These are phyloP conservation scores for Amylostereum areolatum DNA, from an alignment of 1,284 basidiomycete species.

Conservation along the genomic window DNA sequence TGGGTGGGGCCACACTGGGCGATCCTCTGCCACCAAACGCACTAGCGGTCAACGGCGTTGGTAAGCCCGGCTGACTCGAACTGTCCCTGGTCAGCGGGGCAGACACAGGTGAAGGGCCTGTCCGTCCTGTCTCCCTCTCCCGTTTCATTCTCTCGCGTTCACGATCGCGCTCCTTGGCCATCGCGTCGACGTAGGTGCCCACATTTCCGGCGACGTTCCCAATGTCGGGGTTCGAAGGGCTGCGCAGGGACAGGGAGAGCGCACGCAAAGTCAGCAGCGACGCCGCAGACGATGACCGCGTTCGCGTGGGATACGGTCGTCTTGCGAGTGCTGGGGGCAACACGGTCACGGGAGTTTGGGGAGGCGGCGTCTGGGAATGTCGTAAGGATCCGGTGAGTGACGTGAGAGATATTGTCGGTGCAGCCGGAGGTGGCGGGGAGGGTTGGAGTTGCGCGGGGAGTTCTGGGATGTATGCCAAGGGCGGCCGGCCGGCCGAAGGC, in stretches of 20 bases:
- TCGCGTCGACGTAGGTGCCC: conserved; percentile 61
- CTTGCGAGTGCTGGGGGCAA: conserved; percentile 14
- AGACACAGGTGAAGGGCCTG: neutral
- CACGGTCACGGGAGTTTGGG: conserved; percentile 5
- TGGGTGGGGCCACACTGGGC: no score
- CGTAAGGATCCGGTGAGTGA: conserved; percentile 15
- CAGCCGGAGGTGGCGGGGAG: conserved; percentile 40
- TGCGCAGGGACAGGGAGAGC: conserved; percentile 13
- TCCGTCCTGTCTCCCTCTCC: conserved; percentile 39
- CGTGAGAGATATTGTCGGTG: conserved; percentile 12
- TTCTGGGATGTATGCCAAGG: conserved; percentile 52
- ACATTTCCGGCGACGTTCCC: conserved; percentile 49
- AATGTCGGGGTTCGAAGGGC: conserved; percentile 28
- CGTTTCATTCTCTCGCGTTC: conserved; percentile 65
- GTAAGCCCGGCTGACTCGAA: no score
- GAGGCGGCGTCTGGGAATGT: conserved; percentile 5
- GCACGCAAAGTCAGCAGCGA: conserved; percentile 28
- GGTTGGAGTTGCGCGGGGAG: conserved; percentile 61
- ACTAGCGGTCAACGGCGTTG: no score
- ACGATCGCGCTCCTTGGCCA: conserved; percentile 63
- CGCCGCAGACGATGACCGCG: conserved; percentile 28
- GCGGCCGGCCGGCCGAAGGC: conserved; percentile 32
- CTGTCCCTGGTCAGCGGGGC: neutral
- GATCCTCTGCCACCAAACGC: no score
- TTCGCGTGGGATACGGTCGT: conserved; percentile 13